A percentile compares a stretch with the other conserved stretches of the same genome.
These are phyloP conservation scores for Dendrobium huoshanense DNA, from an alignment of 106 monocot species.

Conservation along the genomic window DNA sequence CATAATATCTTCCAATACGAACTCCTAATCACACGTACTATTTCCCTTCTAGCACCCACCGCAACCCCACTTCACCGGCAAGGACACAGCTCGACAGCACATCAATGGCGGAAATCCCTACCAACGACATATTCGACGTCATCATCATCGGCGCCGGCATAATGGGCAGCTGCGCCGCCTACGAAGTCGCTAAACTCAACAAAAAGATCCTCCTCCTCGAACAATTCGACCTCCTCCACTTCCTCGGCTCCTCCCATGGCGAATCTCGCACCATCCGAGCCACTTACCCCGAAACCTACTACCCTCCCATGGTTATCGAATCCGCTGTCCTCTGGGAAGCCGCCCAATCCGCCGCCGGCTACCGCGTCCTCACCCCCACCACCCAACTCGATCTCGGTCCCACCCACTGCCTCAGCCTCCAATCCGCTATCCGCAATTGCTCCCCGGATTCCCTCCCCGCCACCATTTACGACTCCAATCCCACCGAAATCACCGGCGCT, in stretches of 20 bases:
- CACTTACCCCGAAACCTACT: slow-evolving; percentile 67
- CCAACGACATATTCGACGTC: slow-evolving; percentile 21
- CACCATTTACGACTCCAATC: slow-evolving; percentile 7
- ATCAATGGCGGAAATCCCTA: not conserved
- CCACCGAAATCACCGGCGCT: slow-evolving; percentile 24
- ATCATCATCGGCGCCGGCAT: slow-evolving; percentile 71
- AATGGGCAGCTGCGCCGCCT: slow-evolving; percentile 78
- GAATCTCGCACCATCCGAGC: slow-evolving; percentile 86
- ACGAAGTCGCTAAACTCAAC: slow-evolving; percentile 42
- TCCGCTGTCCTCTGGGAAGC: slow-evolving; percentile 47
- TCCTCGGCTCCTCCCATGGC: slow-evolving; percentile 90
- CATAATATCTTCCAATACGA: no score
- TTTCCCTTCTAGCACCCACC: no score
- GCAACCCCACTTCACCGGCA: no score
- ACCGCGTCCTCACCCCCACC: slow-evolving; percentile 50
- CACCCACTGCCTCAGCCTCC: slow-evolving; percentile 26
- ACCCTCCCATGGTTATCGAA: slow-evolving; percentile 48
- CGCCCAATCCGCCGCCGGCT: slow-evolving; percentile 63
- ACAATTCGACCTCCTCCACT: slow-evolving; percentile 88
- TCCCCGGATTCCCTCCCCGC: slow-evolving; percentile 8
- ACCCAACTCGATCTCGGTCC: slow-evolving; percentile 80
- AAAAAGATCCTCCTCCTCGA: slow-evolving; percentile 62
- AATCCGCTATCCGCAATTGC: slow-evolving; percentile 34
- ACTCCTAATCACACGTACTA: no score
- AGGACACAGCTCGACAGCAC: no score